These are phyloP conservation scores for Globisporangium solare DNA, from an alignment of 352 stramenopile genomes.

Conservation along the genomic window DNA sequence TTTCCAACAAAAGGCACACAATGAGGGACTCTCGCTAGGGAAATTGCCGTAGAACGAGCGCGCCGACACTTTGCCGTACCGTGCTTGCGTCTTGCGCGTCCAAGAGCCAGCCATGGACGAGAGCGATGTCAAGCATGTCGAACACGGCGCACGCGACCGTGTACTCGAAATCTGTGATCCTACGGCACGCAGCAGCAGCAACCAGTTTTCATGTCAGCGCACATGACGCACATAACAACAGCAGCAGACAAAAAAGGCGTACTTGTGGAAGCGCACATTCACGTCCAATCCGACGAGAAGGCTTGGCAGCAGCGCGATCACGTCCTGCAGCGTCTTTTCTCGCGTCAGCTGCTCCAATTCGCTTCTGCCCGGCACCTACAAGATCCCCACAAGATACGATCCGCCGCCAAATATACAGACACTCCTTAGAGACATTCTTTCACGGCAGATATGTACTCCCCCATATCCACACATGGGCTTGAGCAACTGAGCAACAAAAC, in stretches of 20 bases:
- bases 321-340: constrained; percentile 86
- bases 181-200: constrained; percentile 11
- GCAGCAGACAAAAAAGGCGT: constrained; percentile 16
- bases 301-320: constrained; percentile 89
- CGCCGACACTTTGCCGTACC: constrained; percentile 19
- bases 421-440: not conserved
- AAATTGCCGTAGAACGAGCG: not conserved
- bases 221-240: not conserved
- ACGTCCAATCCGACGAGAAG: constrained; percentile 97
- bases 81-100: constrained; percentile 89
- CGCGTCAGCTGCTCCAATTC: constrained; percentile 65
- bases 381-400: not conserved
- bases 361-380: constrained; percentile 35
- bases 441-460: not conserved
- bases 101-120: constrained; percentile 98
- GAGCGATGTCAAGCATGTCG: constrained; percentile 93
- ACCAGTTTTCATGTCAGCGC: not conserved
- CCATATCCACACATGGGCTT: not conserved
- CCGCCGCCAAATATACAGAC: not conserved
- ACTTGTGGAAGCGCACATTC: constrained; percentile 96
- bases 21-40: not conserved
- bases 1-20: constrained; percentile 13
- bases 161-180: constrained; percentile 93
- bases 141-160: constrained; percentile 93
- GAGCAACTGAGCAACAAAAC: constrained; percentile 6